phyloP scores from a whole-genome alignment of 805 yeast genomes.

The Kluyveromyces starmeri region DNA sequence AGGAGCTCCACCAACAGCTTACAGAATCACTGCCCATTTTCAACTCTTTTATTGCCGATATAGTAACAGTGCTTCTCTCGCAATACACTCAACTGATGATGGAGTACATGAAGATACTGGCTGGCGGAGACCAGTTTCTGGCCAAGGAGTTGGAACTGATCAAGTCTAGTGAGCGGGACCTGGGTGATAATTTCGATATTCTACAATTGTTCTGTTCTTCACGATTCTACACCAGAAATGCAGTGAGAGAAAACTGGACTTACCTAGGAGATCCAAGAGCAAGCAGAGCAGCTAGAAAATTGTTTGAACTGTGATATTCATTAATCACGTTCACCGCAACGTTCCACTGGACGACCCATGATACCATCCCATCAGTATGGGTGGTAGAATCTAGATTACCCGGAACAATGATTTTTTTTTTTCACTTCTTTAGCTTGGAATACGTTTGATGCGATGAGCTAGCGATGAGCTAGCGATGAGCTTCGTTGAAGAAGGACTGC shows the following conservation, averaged over 20 bases:
- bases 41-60: constrained; percentile 9
- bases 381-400: no score
- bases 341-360: no score
- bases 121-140: constrained; percentile 25
- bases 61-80: constrained; percentile 13
- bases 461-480: no score
- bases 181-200: constrained; percentile 32
- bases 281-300: constrained; percentile 19
- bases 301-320: constrained; percentile 21
- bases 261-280: constrained; percentile 13
- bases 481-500: no score
- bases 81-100: constrained; percentile 17
- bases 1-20: constrained; percentile 21
- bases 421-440: no score
- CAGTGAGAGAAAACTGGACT: constrained; percentile 25
- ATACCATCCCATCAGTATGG: no score
- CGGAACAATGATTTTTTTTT: no score
- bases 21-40: constrained; percentile 27
- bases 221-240: constrained; percentile 23
- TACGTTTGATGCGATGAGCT: no score
- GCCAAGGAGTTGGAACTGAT: constrained; percentile 19
- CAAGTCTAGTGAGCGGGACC: constrained; percentile 10
- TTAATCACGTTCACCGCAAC: no score
- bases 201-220: constrained; percentile 28
- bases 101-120: constrained; percentile 26